A percentile compares a stretch with the other conserved stretches of the same genome.
These are phyloP conservation scores for Gossypium bickii DNA, from an alignment of 345 rosid species.

Conservation along the genomic window DNA sequence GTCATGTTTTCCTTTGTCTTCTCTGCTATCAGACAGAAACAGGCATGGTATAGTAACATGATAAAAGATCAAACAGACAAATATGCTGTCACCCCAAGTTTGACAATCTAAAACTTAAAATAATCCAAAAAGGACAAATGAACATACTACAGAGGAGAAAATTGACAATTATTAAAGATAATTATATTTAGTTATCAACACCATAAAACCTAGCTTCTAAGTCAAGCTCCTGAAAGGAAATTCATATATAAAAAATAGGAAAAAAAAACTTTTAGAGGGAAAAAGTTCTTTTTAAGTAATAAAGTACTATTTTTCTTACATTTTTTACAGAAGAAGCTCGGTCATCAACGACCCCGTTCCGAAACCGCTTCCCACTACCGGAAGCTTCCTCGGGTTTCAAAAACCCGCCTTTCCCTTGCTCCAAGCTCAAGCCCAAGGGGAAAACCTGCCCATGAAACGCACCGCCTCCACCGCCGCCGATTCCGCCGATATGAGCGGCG, in stretches of 20 bases:
- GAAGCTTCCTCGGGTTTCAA: conserved; percentile 73
- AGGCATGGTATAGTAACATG: background rate
- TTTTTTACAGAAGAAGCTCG: conserved; percentile 60
- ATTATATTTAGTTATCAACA: background rate
- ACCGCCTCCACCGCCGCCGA: conserved; percentile 36
- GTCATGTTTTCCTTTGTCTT: conserved; percentile 4
- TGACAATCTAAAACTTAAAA: background rate
- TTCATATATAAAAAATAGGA: background rate
- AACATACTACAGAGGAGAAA: background rate
- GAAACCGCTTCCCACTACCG: conserved; percentile 72
- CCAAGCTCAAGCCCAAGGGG: conserved; percentile 82
- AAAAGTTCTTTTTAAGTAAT: background rate
- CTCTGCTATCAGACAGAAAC: conserved; percentile 10
- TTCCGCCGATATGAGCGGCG: conserved; percentile 44
- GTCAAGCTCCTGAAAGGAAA: background rate
- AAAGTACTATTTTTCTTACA: conserved; percentile 38
- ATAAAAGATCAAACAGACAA: background rate
- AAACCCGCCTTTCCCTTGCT: conserved; percentile 82
- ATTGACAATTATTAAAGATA: background rate
- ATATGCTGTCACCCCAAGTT: conserved; percentile 4
- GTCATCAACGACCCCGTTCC: conserved; percentile 60
- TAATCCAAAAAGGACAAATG: conserved; percentile 9
- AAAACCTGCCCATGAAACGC: conserved; percentile 71
- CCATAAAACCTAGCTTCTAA: background rate
- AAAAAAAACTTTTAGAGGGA: conserved; percentile 6